Evolutionary conservation across 2,329 filamentous ascomycete genomes (phyloP).

Genomic region (Exophiala dermatitidis): DNA sequence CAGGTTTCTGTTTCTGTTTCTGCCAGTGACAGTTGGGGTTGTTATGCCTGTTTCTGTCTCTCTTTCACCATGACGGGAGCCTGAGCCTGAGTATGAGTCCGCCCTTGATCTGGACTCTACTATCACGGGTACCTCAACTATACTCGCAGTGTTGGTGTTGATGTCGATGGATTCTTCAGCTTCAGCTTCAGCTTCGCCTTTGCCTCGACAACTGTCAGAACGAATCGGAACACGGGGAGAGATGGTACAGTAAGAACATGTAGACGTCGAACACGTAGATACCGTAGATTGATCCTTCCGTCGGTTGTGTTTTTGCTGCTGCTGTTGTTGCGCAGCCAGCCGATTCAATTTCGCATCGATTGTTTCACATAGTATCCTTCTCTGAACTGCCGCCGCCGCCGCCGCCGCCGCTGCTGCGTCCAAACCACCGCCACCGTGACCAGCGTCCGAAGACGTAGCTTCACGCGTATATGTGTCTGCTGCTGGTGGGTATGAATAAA

Average conservation of each 20-base stretch:
- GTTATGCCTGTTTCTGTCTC: not conserved
- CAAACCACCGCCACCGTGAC: not conserved
- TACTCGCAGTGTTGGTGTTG: too few relatives aligned
- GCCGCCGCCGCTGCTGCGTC: too few relatives aligned
- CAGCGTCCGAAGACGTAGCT: not conserved
- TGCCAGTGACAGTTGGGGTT: not conserved
- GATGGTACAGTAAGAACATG: too few relatives aligned
- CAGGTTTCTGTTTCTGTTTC: conserved; percentile 25
- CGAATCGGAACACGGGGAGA: too few relatives aligned
- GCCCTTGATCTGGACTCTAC: too few relatives aligned
- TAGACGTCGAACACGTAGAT: too few relatives aligned
- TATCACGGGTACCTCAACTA: too few relatives aligned
- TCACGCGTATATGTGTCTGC: conserved; percentile 12
- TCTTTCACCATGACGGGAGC: not conserved
- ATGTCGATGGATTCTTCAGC: too few relatives aligned
- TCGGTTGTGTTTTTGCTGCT: not conserved
- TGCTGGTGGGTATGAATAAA: not conserved
- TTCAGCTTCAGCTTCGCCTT: too few relatives aligned
- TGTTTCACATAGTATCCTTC: conserved; percentile 3
- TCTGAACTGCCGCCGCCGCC: not conserved
- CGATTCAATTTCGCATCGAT: conserved; percentile 9
- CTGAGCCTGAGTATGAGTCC: too few relatives aligned
- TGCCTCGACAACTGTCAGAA: too few relatives aligned
- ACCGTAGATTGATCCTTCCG: too few relatives aligned
- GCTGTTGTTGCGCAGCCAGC: not conserved